Conservation (phyloP, 2,329 filamentous ascomycete species). For the Didymella arachidicola region DNA sequence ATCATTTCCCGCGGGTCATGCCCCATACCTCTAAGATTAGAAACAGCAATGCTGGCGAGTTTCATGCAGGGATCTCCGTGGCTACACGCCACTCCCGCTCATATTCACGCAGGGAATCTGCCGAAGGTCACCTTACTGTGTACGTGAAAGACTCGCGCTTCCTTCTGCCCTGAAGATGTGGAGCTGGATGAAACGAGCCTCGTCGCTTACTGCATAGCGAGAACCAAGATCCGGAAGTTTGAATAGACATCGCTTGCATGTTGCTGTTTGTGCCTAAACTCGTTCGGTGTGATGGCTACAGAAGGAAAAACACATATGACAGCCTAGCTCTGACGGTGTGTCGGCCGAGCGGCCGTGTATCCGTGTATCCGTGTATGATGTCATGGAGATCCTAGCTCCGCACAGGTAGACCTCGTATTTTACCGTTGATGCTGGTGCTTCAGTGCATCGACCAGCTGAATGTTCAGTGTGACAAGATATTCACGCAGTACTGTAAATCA, state of each 20-base stretch:
- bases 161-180: conserved; percentile 1
- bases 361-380: background rate
- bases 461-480: conserved; percentile 7
- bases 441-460: conserved; percentile 1
- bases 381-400: background rate
- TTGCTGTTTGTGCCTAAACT: background rate
- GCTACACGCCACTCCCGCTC: conserved; percentile 29
- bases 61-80: conserved; percentile 11
- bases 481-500: background rate
- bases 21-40: conserved; percentile 18
- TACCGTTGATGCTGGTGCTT: conserved; percentile 8
- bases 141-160: background rate
- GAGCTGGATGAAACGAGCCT: conserved; percentile 1
- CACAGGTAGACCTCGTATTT: conserved; percentile 14
- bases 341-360: background rate
- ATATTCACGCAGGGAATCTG: conserved; percentile 3
- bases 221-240: conserved; percentile 2
- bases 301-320: background rate
- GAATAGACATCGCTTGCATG: background rate
- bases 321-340: background rate
- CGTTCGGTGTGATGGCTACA: background rate
- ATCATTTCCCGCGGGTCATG: conserved; percentile 11
- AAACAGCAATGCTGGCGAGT: conserved; percentile 19
- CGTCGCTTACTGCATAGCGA: conserved; percentile 6
- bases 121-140: conserved; percentile 12